Base-by-base conservation (phyloP, 768 basidiomycete genomes). In the Filobasidium floriforme region DNA sequence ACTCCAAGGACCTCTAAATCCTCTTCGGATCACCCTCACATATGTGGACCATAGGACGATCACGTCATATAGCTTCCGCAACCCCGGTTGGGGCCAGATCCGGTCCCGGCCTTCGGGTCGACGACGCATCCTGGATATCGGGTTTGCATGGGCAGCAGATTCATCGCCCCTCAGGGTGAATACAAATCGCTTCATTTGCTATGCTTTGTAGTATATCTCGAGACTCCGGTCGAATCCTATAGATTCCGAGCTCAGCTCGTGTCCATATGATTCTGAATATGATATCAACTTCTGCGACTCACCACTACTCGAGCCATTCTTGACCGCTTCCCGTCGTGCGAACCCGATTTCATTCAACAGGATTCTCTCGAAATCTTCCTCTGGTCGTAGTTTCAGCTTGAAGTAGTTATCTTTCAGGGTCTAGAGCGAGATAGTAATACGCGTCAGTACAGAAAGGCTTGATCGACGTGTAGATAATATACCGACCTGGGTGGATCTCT, bases 341-440 rank as follows among this genome's bases (percentile, higher is more conserved):
- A 72, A 69, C n/a, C 71, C 71, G 0, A 72, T 54, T 18, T 63
- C 46, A 22, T 66, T 52, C 22, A 72, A 59, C n/a, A 69, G 43
- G 14, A 66, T 51, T 1, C 61, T 26, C 41, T 59, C 68, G 28
- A 72, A 72, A 40, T 69, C 68, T 15, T 29, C 62, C 9, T 67
- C 66, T 7, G 71, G 71, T 19, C 71, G 60, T 7, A 72, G 60
- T 60, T 67, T 43, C 15, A 72, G 61, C 22, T 63, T 46, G 26
- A 32, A 41, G 51, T 66, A 69, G 41, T 69, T 69, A 6, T 52
- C 43, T 19, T 60, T 62, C 28, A 70, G 59, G n/a, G 41, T 61
- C 54, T 64, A 26, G 14, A 43, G 19, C 24, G 29, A 60, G 59
- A 49, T 29, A 40, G 19, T n/a, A 28, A 9, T 22, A 18, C 15